phyloP scores from a whole-genome alignment of 495 filamentous ascomycete genomes.

The Penicillium cataractarum region DNA sequence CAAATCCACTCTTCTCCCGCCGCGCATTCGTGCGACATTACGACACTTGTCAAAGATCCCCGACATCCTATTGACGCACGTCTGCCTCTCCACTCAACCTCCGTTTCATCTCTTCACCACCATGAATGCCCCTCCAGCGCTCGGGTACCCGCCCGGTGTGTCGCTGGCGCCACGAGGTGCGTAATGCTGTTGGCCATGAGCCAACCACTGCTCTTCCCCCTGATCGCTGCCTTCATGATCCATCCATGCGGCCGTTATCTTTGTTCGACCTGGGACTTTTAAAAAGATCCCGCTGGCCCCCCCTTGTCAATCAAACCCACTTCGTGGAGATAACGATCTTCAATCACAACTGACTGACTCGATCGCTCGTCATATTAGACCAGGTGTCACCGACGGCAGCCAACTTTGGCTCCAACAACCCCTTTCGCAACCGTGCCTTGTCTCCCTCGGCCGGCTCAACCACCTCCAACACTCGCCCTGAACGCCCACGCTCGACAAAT shows the following conservation, averaged over 20 bases:
- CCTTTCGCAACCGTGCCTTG: slow-evolving; percentile 88
- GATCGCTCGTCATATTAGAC: slow-evolving; percentile 16
- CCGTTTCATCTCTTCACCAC: slow-evolving; percentile 28
- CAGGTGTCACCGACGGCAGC: slow-evolving; percentile 53
- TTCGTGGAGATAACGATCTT: background rate
- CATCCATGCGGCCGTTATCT: background rate
- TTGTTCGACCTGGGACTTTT: slow-evolving; percentile 5
- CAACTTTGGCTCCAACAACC: slow-evolving; percentile 90
- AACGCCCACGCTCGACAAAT: slow-evolving; percentile 82
- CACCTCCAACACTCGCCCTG: slow-evolving; percentile 42
- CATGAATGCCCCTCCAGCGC: slow-evolving; percentile 47
- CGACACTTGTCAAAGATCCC: slow-evolving; percentile 4
- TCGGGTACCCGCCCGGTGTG: slow-evolving; percentile 44
- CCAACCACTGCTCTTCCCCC: background rate
- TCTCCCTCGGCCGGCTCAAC: slow-evolving; percentile 66
- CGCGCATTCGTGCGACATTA: slow-evolving; percentile 28
- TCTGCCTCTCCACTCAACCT: slow-evolving; percentile 26
- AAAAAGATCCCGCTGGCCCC: slow-evolving; percentile 13
- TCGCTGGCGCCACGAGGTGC: slow-evolving; percentile 45
- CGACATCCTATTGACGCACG: slow-evolving; percentile 15
- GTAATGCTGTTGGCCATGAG: slow-evolving; percentile 28
- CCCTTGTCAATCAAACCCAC: slow-evolving; percentile 7
- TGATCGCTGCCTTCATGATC: background rate
- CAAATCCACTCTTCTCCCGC: slow-evolving; percentile 7
- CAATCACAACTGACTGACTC: slow-evolving; percentile 10